A percentile compares a stretch with the other conserved stretches of the same genome.
phyloP scores from a whole-genome alignment of 495 filamentous ascomycete genomes.

The Daldinia loculata region DNA sequence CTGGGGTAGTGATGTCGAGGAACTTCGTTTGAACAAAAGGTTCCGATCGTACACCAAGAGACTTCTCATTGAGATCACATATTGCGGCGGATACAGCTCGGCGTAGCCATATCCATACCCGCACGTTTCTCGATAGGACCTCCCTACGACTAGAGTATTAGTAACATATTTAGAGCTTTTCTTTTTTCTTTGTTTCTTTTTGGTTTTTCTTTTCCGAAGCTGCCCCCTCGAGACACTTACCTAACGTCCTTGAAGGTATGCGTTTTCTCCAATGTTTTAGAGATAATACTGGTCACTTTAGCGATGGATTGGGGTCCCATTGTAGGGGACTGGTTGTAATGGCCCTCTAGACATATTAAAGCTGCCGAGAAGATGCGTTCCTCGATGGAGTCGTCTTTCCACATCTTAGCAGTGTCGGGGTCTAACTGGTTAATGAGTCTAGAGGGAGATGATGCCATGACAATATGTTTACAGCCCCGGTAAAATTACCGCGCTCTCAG shows the following conservation, averaged over 20 bases:
- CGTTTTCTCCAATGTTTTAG: conserved; percentile 62
- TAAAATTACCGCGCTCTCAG: conserved; percentile 1
- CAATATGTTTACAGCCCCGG: neutral
- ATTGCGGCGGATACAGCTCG: conserved; percentile 60
- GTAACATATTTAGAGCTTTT: conserved; percentile 38
- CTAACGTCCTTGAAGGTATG: conserved; percentile 63
- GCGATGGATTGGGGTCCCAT: conserved; percentile 59
- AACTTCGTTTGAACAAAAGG: conserved; percentile 54
- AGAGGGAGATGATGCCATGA: conserved; percentile 36
- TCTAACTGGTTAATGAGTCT: conserved; percentile 22
- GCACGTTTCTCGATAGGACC: conserved; percentile 63
- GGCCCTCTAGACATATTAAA: conserved; percentile 63
- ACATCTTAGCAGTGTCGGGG: conserved; percentile 22
- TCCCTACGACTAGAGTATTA: conserved; percentile 55
- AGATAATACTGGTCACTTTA: conserved; percentile 58
- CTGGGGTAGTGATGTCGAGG: conserved; percentile 62
- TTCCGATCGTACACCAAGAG: conserved; percentile 56
- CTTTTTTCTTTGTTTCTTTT: neutral
- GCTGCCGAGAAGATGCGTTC: conserved; percentile 63
- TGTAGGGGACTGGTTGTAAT: conserved; percentile 59
- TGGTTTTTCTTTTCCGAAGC: conserved; percentile 39
- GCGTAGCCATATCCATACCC: conserved; percentile 75
- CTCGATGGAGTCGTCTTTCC: conserved; percentile 54
- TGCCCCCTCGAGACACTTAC: conserved; percentile 40
- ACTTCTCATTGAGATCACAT: conserved; percentile 69